phyloP scores from a whole-genome alignment of 2,329 filamentous ascomycete species.

The Stachybotrys chlorohalonatus region DNA sequence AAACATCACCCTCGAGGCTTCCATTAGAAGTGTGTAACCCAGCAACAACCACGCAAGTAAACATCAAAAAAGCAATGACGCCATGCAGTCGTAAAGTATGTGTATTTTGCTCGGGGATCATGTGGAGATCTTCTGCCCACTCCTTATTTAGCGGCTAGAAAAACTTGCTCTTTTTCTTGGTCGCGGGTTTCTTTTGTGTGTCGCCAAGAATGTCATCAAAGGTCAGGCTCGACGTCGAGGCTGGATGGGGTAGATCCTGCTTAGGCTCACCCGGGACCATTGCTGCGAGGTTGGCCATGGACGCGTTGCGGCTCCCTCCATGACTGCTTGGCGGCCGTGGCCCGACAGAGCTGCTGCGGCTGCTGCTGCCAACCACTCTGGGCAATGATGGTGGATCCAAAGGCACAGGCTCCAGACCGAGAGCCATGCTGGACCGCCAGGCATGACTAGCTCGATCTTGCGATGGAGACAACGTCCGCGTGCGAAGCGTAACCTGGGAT shows the following conservation, averaged over 20 bases:
- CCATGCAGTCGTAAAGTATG: not conserved
- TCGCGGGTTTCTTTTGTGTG: slow-evolving; percentile 18
- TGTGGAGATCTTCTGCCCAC: not conserved
- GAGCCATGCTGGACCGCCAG: slow-evolving; percentile 31
- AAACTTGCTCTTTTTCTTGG: slow-evolving; percentile 32
- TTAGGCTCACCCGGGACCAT: slow-evolving; percentile 9
- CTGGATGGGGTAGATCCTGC: slow-evolving; percentile 9
- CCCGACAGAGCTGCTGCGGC: slow-evolving; percentile 26
- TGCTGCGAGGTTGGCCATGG: slow-evolving; percentile 24
- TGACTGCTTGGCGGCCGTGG: slow-evolving; percentile 22
- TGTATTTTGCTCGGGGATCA: too few relatives aligned
- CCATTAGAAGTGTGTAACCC: not conserved
- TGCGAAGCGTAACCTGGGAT: slow-evolving; percentile 20
- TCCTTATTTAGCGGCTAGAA: slow-evolving; percentile 15
- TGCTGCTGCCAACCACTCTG: slow-evolving; percentile 13
- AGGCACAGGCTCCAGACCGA: slow-evolving; percentile 33
- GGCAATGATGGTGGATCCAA: slow-evolving; percentile 20
- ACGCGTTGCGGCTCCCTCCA: slow-evolving; percentile 21
- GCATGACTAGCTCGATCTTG: slow-evolving; percentile 22
- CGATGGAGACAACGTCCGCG: slow-evolving; percentile 28
- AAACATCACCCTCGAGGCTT: not conserved
- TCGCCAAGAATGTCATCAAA: slow-evolving; percentile 40
- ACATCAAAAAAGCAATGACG: slow-evolving; percentile 3
- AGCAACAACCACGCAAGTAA: not conserved
- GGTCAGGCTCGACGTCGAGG: slow-evolving; percentile 25